These are phyloP conservation scores for Aspergillus biplanus DNA, from an alignment of 495 filamentous ascomycete species.

Conservation along the genomic window DNA sequence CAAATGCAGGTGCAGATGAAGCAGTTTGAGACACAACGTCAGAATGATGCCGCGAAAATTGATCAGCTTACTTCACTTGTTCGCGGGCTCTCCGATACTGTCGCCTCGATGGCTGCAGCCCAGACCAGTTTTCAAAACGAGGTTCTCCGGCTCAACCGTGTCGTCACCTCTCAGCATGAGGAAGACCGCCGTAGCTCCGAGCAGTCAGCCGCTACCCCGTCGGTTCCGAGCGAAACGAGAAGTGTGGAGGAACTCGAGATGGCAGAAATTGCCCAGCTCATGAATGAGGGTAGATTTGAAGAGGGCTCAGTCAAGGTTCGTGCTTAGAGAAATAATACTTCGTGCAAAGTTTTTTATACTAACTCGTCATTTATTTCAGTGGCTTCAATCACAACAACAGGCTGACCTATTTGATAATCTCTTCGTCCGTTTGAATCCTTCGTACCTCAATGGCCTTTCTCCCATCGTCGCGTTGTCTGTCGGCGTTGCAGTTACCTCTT, in stretches of 20 bases:
- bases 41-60: conserved; percentile 75
- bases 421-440: conserved; percentile 73
- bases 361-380: conserved; percentile 50
- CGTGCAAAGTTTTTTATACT: conserved; percentile 7
- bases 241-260: conserved; percentile 68
- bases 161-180: conserved; percentile 21
- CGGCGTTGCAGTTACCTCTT: conserved; percentile 75
- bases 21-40: conserved; percentile 68
- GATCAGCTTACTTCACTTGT: conserved; percentile 79
- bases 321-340: conserved; percentile 8
- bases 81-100: conserved; percentile 68
- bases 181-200: conserved; percentile 4
- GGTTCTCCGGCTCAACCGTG: conserved; percentile 55
- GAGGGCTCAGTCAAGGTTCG: conserved; percentile 68
- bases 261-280: conserved; percentile 63
- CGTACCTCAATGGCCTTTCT: conserved; percentile 67
- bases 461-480: conserved; percentile 82
- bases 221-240: conserved; percentile 37
- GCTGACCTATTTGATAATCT: conserved; percentile 79
- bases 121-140: conserved; percentile 67
- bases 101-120: conserved; percentile 68
- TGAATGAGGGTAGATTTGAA: conserved; percentile 69
- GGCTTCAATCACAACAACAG: conserved; percentile 82
- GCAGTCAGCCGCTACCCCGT: neutral
- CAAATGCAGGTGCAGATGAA: conserved; percentile 64